Evolutionary conservation across 2,329 filamentous ascomycete species (phyloP), one percentile per base, ranked within the genome.

Genomic region (Blastomyces emzantsi): DNA sequence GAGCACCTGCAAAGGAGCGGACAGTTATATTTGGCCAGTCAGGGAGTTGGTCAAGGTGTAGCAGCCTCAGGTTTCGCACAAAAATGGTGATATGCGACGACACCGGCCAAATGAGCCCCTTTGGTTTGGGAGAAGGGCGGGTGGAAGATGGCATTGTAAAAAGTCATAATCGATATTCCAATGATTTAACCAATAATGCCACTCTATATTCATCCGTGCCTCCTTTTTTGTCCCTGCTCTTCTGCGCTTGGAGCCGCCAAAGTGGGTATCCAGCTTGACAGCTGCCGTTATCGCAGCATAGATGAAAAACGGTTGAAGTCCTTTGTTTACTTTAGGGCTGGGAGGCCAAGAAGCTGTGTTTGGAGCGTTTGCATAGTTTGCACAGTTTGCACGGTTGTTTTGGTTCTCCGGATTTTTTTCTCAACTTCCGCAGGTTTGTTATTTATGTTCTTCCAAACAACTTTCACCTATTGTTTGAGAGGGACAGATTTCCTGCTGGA

Each of bases 11-110:
- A 72, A 97, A 90, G 1, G 88, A 89, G 60, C 87, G 81, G 0
- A 81, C 73, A 0, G 84, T 86, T 63, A 97, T 89, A 22, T 78
- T 82, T 0, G 93, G 93, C 90, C 92, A 97, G 76, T 95, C 91
- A 0, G 85, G 79, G 0, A 82, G 82, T 60, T 83, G 78, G 70
- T 96, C 89, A 39, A 97, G 83, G 70, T 95, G 86, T 33, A 99
- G 82, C 2, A 97, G 83, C 49, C 87, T 88, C 51, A 97, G 77
- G 72, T 96, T 96, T 45, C 88, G 91, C 61, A 96, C 79, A 73
- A 97, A 94, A 13, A 92, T 80, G 19, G 81, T 75, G 45, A 88
- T 72, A 69, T 86, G 81, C 19, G 82, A 82, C 19, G 82, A 78
- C 51, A 78, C 73, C 25, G 73, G 67, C 72, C 77, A 80, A 62